phyloP scores from a whole-genome alignment of 495 filamentous ascomycete genomes.

The Echria macrotheca region DNA sequence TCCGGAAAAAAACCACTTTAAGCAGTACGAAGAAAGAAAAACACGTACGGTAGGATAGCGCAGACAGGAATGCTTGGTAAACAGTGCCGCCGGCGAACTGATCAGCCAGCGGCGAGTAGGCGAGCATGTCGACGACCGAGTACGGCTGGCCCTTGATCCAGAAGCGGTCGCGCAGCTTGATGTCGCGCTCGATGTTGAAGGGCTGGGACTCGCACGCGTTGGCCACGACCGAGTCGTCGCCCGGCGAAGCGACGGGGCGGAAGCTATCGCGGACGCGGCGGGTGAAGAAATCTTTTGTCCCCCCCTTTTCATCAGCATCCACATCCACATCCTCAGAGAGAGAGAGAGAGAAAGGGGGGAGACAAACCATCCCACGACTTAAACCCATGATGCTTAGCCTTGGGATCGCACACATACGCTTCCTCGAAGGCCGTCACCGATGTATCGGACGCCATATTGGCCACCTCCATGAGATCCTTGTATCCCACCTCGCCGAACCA shows the following conservation, averaged over 20 bases:
- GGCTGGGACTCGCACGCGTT: conserved; percentile 63
- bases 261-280: conserved; percentile 49
- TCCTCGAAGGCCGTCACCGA: conserved; percentile 45
- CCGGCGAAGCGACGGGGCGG: conserved; percentile 53
- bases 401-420: conserved; percentile 48
- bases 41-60: conserved; percentile 62
- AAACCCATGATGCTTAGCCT: conserved; percentile 51
- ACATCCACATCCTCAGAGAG: background rate
- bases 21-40: no score
- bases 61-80: conserved; percentile 63
- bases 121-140: conserved; percentile 58
- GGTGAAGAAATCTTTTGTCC: conserved; percentile 58
- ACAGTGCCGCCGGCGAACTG: conserved; percentile 58
- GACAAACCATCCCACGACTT: conserved; percentile 60
- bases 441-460: conserved; percentile 40
- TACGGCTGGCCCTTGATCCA: conserved; percentile 69
- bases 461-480: conserved; percentile 42
- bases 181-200: conserved; percentile 38
- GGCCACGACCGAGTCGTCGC: conserved; percentile 50
- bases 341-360: background rate
- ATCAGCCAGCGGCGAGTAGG: conserved; percentile 39
- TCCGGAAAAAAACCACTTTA: no score
- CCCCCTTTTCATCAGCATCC: background rate
- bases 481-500: conserved; percentile 56
- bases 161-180: conserved; percentile 50